Evolutionary conservation across 768 basidiomycete species (phyloP), one percentile per base, ranked within the genome.

Genomic region (Calocybe gangraenosa): DNA sequence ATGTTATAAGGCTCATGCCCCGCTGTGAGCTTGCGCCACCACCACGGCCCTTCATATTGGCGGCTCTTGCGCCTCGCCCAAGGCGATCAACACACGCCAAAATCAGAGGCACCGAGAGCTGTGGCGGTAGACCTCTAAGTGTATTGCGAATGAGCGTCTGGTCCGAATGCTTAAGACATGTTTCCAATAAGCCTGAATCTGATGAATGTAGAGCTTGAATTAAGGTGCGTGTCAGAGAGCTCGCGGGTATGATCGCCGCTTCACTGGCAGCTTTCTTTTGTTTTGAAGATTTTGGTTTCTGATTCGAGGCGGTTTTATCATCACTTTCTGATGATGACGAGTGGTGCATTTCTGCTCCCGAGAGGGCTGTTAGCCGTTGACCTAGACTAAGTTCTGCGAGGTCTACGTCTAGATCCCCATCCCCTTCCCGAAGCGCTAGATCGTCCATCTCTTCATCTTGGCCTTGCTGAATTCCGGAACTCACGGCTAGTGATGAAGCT

Each of bases 141-240:
- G 95, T 96, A 58, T 92, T 89, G 37, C 82, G 77, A 48, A 99
- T 87, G 37, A 99, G 70, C 2, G 69, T 63, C n/a, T 76, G 70
- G 56, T 94, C 84, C 14, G 91, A 87, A 64, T 97, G 89, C 1
- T 80, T 70, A 22, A 95, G 67, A 66, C 93, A 95, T 19, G 85
- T 85, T 59, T 96, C 91, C 48, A 98, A 68, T 30, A 98, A 70
- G 8, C 81, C 79, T 2, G 87, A 78, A 69, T 99, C 96, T 15
- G 88, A 85, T 1, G 96, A 97, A 62, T 99, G 96, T 20, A 99
- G 68, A 0, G 96, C 95, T 67, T 99, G 96, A 47, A 95, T 89
- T 39, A 99, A 75, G 20, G 95, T 94, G 44, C 92, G 84, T 20
- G 95, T 91, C 48, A 98, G 76, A 0, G 95, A 94, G 52, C 84